Evolutionary conservation across 2,329 filamentous ascomycete species (phyloP), one percentile per base, ranked within the genome.

Genomic region (Aureobasidium sp.): DNA sequence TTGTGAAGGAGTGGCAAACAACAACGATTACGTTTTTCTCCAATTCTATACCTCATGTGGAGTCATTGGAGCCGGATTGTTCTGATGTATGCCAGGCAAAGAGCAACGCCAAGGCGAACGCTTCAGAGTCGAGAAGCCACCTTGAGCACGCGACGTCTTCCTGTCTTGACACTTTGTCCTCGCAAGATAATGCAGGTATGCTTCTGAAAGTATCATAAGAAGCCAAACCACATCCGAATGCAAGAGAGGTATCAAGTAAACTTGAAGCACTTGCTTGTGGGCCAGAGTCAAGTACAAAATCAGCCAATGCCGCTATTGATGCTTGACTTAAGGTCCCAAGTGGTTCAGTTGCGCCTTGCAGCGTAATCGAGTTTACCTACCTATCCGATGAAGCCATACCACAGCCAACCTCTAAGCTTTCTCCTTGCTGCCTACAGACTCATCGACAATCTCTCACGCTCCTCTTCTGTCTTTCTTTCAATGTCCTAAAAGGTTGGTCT

Each of bases 1-100:
- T 52, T 52, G 20, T 39, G 50, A 52, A n/a, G n/a, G 20, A 39
- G 50, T 52, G 50, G 50, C 50, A 52, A 52, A 52, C 13, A 17
- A 8, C 23, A 39, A 39, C 1, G n/a, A 52, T 39, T 39, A 39
- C 50, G 34, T 52, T 39, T 27, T 17, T 52, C 20, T 10, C n/a
- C 34, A 23, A 0, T 10, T 39, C 8, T 37, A 12, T 20, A 32
- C 10, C 12, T 10, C 3, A 6, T 27, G 50, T 55, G 36, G 52
- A 42, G 17, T 10, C 2, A 23, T 55, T 8, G 6, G 29, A 4
- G 39, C 10, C 15, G 10, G 23, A 6, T 34, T 57, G 6, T 23
- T 13, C 23, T 15, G 36, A 57, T 10, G 36, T 34, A 26, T 46
- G 39, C 17, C 23, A 23, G n/a, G 39, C 20, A n/a, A 36, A 23